phyloP scores from a whole-genome alignment of 441 rosid species.

The Viola pubescens region DNA sequence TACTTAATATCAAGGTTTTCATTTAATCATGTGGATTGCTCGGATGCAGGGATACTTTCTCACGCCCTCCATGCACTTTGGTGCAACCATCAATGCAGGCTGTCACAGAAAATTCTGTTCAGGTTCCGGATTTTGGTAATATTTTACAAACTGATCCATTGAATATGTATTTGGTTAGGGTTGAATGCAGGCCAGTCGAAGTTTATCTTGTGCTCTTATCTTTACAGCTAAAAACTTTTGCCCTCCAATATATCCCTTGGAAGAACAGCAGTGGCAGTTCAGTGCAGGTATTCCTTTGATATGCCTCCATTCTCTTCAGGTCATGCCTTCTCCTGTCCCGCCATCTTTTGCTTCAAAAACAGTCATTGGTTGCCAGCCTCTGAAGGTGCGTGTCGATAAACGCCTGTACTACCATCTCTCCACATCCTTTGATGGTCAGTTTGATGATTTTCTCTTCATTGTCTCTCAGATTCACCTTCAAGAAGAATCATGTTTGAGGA shows the following conservation, averaged over 20 bases:
- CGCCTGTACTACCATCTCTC: slow-evolving; percentile 5
- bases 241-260: slow-evolving; percentile 87
- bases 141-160: background rate
- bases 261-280: slow-evolving; percentile 56
- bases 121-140: slow-evolving; percentile 83
- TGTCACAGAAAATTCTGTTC: slow-evolving; percentile 34
- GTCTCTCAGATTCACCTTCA: slow-evolving; percentile 76
- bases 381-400: slow-evolving; percentile 50
- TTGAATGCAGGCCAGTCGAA: slow-evolving; percentile 12
- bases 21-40: slow-evolving; percentile 18
- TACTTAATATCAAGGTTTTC: background rate
- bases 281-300: slow-evolving; percentile 61
- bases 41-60: slow-evolving; percentile 79
- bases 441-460: slow-evolving; percentile 14
- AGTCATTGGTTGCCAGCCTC: slow-evolving; percentile 83
- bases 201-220: slow-evolving; percentile 17
- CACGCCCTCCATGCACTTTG: slow-evolving; percentile 79
- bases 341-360: slow-evolving; percentile 80
- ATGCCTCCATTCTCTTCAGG: slow-evolving; percentile 77
- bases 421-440: slow-evolving; percentile 10
- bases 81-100: slow-evolving; percentile 84
- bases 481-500: slow-evolving; percentile 96
- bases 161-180: slow-evolving; percentile 2
- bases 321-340: slow-evolving; percentile 83
- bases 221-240: slow-evolving; percentile 67